These are phyloP conservation scores for Xylariaceae sp. DNA, from an alignment of 2,329 filamentous ascomycete genomes.

Conservation along the genomic window DNA sequence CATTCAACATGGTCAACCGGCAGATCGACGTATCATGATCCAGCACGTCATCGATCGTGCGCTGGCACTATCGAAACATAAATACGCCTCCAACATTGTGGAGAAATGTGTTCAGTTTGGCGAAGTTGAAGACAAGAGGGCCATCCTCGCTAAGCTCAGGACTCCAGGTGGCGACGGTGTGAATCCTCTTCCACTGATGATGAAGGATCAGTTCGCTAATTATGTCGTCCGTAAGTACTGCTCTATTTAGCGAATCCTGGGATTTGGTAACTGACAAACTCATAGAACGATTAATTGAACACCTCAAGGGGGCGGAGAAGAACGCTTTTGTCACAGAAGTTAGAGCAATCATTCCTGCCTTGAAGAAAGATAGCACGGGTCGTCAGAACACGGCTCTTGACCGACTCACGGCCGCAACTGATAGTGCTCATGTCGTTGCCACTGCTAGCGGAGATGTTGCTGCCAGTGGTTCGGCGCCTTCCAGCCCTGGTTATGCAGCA, in stretches of 20 bases:
- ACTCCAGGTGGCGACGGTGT: slow-evolving; percentile 58
- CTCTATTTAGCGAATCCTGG: neutral
- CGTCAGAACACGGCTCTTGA: slow-evolving; percentile 64
- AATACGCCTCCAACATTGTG: slow-evolving; percentile 95
- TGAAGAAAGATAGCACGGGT: slow-evolving; percentile 60
- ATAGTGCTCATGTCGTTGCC: slow-evolving; percentile 4
- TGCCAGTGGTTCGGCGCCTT: slow-evolving; percentile 16
- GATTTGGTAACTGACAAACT: slow-evolving; percentile 26
- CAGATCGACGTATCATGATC: slow-evolving; percentile 70
- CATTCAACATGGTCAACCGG: slow-evolving; percentile 68
- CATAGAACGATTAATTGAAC: slow-evolving; percentile 71
- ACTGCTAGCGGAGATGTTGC: slow-evolving; percentile 5
- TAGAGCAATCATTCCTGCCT: slow-evolving; percentile 52
- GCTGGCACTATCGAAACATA: slow-evolving; percentile 79
- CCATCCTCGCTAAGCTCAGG: slow-evolving; percentile 61
- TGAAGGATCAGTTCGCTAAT: slow-evolving; percentile 90
- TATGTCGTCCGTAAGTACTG: slow-evolving; percentile 84
- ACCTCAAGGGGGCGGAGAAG: slow-evolving; percentile 56
- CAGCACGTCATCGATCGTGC: slow-evolving; percentile 66
- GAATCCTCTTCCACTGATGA: slow-evolving; percentile 66
- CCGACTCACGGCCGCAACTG: slow-evolving; percentile 40
- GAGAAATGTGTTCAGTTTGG: slow-evolving; percentile 82
- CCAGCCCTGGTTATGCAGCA: slow-evolving; percentile 39
- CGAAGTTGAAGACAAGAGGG: slow-evolving; percentile 60
- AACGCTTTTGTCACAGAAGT: slow-evolving; percentile 52